These are phyloP conservation scores for Lantana camara DNA, from an alignment of 257 asterid genomes.

Conservation along the genomic window DNA sequence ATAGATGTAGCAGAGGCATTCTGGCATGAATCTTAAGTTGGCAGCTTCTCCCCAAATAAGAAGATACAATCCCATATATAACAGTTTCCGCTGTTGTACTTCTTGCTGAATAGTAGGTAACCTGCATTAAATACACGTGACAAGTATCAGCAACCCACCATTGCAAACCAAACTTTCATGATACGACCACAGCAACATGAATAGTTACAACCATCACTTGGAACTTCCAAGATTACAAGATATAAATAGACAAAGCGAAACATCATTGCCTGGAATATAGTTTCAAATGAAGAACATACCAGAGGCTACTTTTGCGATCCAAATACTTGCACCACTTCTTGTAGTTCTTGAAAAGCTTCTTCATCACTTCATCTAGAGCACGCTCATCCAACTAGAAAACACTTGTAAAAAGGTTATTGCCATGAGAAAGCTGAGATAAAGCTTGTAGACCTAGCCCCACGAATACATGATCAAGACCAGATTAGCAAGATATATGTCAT, in stretches of 20 bases:
- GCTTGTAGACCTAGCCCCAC: neutral
- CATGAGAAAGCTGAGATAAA: conserved; percentile 16
- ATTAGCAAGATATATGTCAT: neutral
- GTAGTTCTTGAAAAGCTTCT: conserved; percentile 95
- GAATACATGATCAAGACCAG: neutral
- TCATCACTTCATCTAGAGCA: conserved; percentile 98
- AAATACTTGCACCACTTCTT: conserved; percentile 99
- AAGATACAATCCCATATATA: conserved; percentile 92
- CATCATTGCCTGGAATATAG: neutral
- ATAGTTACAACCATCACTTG: neutral
- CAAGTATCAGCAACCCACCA: conserved; percentile 22
- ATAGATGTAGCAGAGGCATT: conserved; percentile 94
- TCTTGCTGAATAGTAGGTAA: conserved; percentile 98
- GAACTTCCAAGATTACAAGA: conserved; percentile 19
- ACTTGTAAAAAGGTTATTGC: neutral
- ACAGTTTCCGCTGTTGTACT: conserved; percentile 92
- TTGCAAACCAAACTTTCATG: conserved; percentile 21
- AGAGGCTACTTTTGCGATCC: conserved; percentile 96
- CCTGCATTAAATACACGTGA: conserved; percentile 51
- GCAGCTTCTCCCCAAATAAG: conserved; percentile 99
- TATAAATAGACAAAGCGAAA: conserved; percentile 8
- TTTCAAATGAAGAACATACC: conserved; percentile 46
- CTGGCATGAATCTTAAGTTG: conserved; percentile 97
- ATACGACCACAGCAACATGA: conserved; percentile 12
- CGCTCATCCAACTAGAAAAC: conserved; percentile 86